Evolutionary conservation across 441 rosid genomes (phyloP), one percentile per base, ranked within the genome.

Genomic region (Codiaeum variegatum): DNA sequence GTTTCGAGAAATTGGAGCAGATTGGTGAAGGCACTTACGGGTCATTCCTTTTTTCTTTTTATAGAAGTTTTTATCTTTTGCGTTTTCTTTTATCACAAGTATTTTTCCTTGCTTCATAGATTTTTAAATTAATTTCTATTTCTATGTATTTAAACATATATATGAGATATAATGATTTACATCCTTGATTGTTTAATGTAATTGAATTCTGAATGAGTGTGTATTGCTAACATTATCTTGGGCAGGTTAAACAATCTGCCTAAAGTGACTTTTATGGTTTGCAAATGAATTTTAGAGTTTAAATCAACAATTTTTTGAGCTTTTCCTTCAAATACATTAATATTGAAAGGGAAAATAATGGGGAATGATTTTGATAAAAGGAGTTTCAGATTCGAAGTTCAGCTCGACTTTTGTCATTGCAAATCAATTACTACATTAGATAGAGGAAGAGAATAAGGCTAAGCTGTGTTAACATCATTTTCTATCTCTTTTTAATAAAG

Each of bases 11-110:
- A 80, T 87, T 93, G 34, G 91, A 93, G 76, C 98, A 93, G 83
- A 88, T 93, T 78, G 97, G 98, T 34, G 94, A 93, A 76, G 98
- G 98, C 73, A 93, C 97, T 76, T 91, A 91, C 55, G 98, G 98
- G 98, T 91, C 26, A 18, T 83, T 82, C 52, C 49, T 18, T 52
- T 10, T 19, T 52, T 52, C 2, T 49, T 23, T 42, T 24, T 11
- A 56, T 36, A 10, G 46, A 59, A 46, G 62, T 63, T 52, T 29
- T 54, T n/a, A n/a, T 18, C 34, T 56, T 63, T 24, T 40, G 34
- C 7, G 31, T 28, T 3, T 15, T 56, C 28, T 18, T 18, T 49
- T 16, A 5, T 16, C 3, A 18, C 4, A 18, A 13, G 6, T 54
- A 21, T 54, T 54, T 3, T 54, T 54, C 8, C 21, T 49, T 5